phyloP scores from a whole-genome alignment of 2,329 filamentous ascomycete species.

The Penicillium sp. region DNA sequence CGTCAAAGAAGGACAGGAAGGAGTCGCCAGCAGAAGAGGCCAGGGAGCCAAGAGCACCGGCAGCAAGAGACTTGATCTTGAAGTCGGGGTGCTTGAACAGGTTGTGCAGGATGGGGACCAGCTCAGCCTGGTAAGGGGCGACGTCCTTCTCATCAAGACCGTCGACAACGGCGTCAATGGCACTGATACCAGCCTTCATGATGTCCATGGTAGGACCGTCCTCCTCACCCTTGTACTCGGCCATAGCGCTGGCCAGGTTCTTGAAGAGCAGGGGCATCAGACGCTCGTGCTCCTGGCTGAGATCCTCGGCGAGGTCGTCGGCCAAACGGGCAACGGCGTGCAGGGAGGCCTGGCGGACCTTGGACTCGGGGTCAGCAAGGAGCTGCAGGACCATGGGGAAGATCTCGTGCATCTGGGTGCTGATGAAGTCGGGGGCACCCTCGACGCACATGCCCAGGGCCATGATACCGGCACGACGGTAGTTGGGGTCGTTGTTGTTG shows the following conservation, averaged over 20 bases:
- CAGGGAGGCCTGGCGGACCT: constrained; percentile 84
- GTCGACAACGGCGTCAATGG: constrained; percentile 88
- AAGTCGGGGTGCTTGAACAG: constrained; percentile 83
- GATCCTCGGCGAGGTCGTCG: constrained; percentile 89
- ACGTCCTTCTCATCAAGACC: constrained; percentile 77
- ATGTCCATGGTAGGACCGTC: constrained; percentile 80
- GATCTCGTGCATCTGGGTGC: constrained; percentile 84
- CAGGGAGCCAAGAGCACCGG: constrained; percentile 87
- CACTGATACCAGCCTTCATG: constrained; percentile 85
- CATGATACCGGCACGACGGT: constrained; percentile 87
- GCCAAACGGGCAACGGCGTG: constrained; percentile 87
- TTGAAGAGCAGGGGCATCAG: constrained; percentile 84
- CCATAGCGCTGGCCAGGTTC: constrained; percentile 82
- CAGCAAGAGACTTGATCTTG: constrained; percentile 87
- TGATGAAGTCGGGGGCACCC: constrained; percentile 95
- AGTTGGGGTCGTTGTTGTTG: constrained; percentile 71
- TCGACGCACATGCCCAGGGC: constrained; percentile 93
- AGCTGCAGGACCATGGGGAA: constrained; percentile 83
- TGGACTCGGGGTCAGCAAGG: constrained; percentile 78
- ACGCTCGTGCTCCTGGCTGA: constrained; percentile 80
- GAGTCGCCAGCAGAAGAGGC: constrained; percentile 80
- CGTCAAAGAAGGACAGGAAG: constrained; percentile 89
- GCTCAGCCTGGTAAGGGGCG: constrained; percentile 76
- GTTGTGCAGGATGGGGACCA: constrained; percentile 82
- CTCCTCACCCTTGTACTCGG: constrained; percentile 66